Base-by-base conservation (phyloP, 1,139 yeast species). In the Hanseniaspora sp. region DNA sequence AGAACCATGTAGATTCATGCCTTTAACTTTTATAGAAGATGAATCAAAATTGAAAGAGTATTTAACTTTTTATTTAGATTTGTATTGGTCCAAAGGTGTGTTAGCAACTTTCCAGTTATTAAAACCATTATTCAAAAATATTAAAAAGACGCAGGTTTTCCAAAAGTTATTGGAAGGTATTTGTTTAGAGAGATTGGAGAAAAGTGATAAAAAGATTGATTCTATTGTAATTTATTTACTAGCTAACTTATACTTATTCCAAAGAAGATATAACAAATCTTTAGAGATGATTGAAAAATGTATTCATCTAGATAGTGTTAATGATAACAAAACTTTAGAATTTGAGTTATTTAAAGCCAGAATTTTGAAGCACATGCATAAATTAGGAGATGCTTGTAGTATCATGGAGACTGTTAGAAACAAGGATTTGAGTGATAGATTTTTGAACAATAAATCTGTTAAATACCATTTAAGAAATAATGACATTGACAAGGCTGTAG, bases 41-140 rank as follows among this genome's bases (percentile, higher is more conserved):
- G 74, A 76, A 9, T 67, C 66, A 49, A 64, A 56, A 65, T 84
- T 80, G 64, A 71, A 67, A 53, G 58, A 58, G 55, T 77, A 71
- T 63, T 80, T 73, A 41, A 64, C 63, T 52, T 65, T 66, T 1
- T 92, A 88, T 64, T 68, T 90, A 48, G 60, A 75, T 12, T 69
- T 74, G 3, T 86, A 83, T 64, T 75, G 94, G 62, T 70, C 76
- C 58, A 77, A 87, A 58, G 95, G 95, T 40, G 94, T 88, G 35
- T 98, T 98, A 5, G 86, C 96, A 0, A 77, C 95, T 7, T 92
- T 90, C 70, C 84, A 84, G 51, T 83, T 86, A 62, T 78, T 92
- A 55, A 88, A 90, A 69, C 86, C 94, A 1, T 73, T 90, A 59
- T 88, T 87, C 68, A 74, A 72, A 56, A 76, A 77, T 59, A n/a